A percentile compares a stretch with the other conserved stretches of the same genome.
Conservation (phyloP, 1,284 basidiomycete genomes). For the Cryptococcus sp. region DNA sequence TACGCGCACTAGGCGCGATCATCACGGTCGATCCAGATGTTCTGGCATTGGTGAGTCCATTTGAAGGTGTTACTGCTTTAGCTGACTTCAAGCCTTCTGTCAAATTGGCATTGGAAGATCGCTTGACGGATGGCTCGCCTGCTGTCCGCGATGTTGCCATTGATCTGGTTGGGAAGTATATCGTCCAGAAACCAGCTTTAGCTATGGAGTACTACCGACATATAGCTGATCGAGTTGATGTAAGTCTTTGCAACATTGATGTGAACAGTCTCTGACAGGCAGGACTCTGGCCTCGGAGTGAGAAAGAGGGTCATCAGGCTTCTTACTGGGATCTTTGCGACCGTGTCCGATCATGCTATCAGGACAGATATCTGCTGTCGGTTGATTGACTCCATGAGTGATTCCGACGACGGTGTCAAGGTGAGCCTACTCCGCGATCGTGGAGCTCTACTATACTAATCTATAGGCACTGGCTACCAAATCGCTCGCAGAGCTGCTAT, state of each 20-base stretch:
- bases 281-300: conserved; percentile 90
- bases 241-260: conserved; percentile 46
- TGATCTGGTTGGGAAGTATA: conserved; percentile 90
- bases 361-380: conserved; percentile 76
- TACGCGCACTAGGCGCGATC: conserved; percentile 77
- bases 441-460: conserved; percentile 2
- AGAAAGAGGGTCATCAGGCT: conserved; percentile 93
- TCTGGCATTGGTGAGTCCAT: conserved; percentile 60
- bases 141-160: conserved; percentile 94
- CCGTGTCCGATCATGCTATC: conserved; percentile 57
- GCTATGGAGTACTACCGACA: conserved; percentile 78
- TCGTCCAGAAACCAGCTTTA: conserved; percentile 78
- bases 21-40: conserved; percentile 81
- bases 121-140: conserved; percentile 83
- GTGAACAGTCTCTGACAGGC: background rate
- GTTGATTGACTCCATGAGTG: conserved; percentile 70
- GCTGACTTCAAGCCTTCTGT: conserved; percentile 58
- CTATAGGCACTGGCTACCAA: conserved; percentile 74
- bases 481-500: conserved; percentile 86
- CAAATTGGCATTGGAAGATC: conserved; percentile 75
- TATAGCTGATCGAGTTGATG: conserved; percentile 81
- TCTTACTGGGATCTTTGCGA: conserved; percentile 72
- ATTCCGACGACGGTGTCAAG: conserved; percentile 89
- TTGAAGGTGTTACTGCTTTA: background rate
- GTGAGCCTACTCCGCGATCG: conserved; percentile 31